Evolutionary conservation across 805 yeast genomes (phyloP), one percentile per base, ranked within the genome.

Genomic region (Metschnikowia orientalis): DNA sequence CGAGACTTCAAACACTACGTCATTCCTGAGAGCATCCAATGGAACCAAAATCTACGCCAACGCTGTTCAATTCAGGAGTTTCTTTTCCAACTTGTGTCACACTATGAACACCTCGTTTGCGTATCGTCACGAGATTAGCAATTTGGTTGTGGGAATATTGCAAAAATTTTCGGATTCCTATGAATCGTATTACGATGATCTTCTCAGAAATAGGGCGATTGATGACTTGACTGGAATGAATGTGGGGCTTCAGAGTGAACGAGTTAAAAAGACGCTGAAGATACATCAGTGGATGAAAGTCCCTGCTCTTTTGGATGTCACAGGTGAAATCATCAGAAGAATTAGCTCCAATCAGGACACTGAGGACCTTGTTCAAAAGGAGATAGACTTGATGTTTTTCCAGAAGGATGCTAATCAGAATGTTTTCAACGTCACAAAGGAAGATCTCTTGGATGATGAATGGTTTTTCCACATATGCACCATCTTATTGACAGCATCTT

Each of bases 41-140:
- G 31, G 36, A 21, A 23, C 41, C n/a, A 30, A 23, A 8, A 56
- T 67, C 8, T 67, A 58, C 37, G 57, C 61, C 35, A 67, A 72
- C 33, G 75, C 77, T 0, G 43, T 57, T 20, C 64, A 67, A 12
- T 73, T 77, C 43, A 63, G 71, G 28, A 56, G 57, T 8, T 60
- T 79, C 31, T 63, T 78, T 33, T 55, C 61, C 16, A 61, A 66
- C 40, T 53, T 72, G 5, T 74, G 82, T 43, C 62, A 63, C 24
- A 53, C 75, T 4, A 61, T 81, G 34, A 80, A 78, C 50, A 78
- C 86, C 3, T 76, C 84, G 4, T 56, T 73, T 19, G 61, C 70
- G 26, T 82, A 69, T 48, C 69, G 87, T 34, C 61, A 67, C 29
- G 78, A 74, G 17, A 77, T 78, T 51, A 74, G 77, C 32, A 57